Evolutionary conservation across 2,329 filamentous ascomycete species (phyloP).

Genomic region (Exophiala sp.): DNA sequence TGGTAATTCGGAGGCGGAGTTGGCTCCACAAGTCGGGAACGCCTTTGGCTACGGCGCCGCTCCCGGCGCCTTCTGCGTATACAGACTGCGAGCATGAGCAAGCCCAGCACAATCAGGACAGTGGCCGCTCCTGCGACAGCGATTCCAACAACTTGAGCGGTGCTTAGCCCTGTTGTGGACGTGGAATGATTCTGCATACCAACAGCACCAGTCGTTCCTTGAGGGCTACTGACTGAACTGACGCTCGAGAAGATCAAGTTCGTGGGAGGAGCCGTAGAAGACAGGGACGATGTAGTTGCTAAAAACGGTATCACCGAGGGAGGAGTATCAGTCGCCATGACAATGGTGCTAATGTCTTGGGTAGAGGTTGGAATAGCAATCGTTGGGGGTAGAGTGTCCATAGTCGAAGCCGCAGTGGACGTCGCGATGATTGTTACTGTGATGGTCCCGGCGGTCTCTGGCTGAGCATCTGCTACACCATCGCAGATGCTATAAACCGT

Average conservation of each 20-base stretch:
- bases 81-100: conserved; percentile 37
- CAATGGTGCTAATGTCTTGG: conserved; percentile 23
- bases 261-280: conserved; percentile 18
- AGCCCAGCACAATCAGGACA: conserved; percentile 44
- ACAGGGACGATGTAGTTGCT: conserved; percentile 1
- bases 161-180: conserved; percentile 30
- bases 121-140: conserved; percentile 50
- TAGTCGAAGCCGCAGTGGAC: conserved; percentile 36
- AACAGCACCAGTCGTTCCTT: conserved; percentile 13
- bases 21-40: conserved; percentile 37
- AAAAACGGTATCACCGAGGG: conserved; percentile 12
- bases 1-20: conserved; percentile 28
- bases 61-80: conserved; percentile 29
- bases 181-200: conserved; percentile 2
- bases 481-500: conserved; percentile 53
- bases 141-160: conserved; percentile 54
- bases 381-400: conserved; percentile 13
- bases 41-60: conserved; percentile 33
- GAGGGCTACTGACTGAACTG: conserved; percentile 21
- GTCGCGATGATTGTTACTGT: conserved; percentile 51
- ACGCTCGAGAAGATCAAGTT: conserved; percentile 6
- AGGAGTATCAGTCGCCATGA: conserved; percentile 16
- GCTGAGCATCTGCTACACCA: conserved; percentile 45
- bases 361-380: conserved; percentile 19
- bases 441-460: conserved; percentile 54